Evolutionary conservation across 2,329 filamentous ascomycete genomes (phyloP), one percentile per base, ranked within the genome.

Genomic region (Botryotinia calthae): DNA sequence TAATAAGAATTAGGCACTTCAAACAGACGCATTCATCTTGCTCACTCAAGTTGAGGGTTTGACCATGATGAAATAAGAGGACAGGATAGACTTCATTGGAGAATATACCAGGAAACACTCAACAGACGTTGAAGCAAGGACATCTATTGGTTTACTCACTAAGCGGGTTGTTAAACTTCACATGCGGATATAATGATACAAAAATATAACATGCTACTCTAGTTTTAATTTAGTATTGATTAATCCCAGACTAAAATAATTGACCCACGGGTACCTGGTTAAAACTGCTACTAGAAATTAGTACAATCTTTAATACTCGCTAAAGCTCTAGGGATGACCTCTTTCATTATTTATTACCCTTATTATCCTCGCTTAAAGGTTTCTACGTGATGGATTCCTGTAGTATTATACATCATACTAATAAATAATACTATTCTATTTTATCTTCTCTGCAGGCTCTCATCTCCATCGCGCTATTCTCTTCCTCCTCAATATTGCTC

Each of bases 141-240:
- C 2, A n/a, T 16, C 51, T 18, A 9, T 18, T 16, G 0, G 6
- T 28, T 56, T 14, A 56, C 31, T 54, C 14, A 4, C 46, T 25
- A 12, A 22, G 9, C 9, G 2, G 9, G 18, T 56, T 28, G 1
- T 56, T 31, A 14, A 2, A 18, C 2, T 28, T 9, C 0, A 8
- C 18, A 31, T 18, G 18, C 14, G 14, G 6, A 56, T 18, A 18
- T 0, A 56, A 18, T 18, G 1, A 4, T 18, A 28, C 18, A 28
- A 0, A 56, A 28, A 18, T 2, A 0, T 9, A 2, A 2, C 31
- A 0, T 18, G 18, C 4, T 18, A 18, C 18, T 56, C n/a, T 4
- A 28, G 1, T 18, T 56, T 8, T 4, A 28, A 18, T 28, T 6
- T 56, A 28, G n/a, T 12, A 9, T 28, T 9, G 6, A 28, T 18